phyloP scores from a whole-genome alignment of 306 rosid species.

The Mucuna pruriens region DNA sequence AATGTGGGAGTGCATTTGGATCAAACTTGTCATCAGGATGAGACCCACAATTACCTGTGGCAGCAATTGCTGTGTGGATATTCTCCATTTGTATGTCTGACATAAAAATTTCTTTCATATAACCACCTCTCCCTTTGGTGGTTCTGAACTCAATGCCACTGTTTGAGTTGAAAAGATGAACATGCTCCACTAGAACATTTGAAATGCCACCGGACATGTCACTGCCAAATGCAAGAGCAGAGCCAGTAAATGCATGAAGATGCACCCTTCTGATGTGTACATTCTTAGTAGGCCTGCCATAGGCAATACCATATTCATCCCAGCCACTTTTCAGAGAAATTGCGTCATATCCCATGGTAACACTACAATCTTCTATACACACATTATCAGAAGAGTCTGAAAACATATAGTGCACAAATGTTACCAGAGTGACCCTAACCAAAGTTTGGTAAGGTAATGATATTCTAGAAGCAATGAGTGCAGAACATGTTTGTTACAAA shows the following conservation, averaged over 20 bases:
- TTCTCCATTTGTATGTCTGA: conserved; percentile 73
- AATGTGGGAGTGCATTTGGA: conserved; percentile 80
- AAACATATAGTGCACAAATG: conserved; percentile 38
- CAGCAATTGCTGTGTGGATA: conserved; percentile 65
- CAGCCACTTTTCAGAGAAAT: conserved; percentile 96
- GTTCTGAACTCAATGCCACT: conserved; percentile 81
- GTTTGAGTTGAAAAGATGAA: conserved; percentile 66
- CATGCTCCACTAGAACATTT: conserved; percentile 68
- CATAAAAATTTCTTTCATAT: conserved; percentile 61
- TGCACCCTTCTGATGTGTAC: conserved; percentile 82
- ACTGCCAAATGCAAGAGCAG: conserved; percentile 91
- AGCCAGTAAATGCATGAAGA: conserved; percentile 74
- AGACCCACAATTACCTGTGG: conserved; percentile 76
- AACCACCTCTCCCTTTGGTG: conserved; percentile 90
- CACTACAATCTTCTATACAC: conserved; percentile 86
- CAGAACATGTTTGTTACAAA: conserved; percentile 39
- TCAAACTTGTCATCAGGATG: conserved; percentile 93
- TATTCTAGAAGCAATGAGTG: conserved; percentile 10
- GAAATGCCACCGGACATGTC: conserved; percentile 98
- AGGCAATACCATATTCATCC: conserved; percentile 92
- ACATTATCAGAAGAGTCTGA: conserved; percentile 91
- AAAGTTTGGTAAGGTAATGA: background rate
- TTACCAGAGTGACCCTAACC: conserved; percentile 18
- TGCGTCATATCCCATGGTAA: conserved; percentile 79
- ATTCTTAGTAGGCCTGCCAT: conserved; percentile 81